A percentile compares a stretch with the other conserved stretches of the same genome.
These are phyloP conservation scores for Fusarium nurragi DNA, from an alignment of 2,329 filamentous ascomycete genomes.

Conservation along the genomic window DNA sequence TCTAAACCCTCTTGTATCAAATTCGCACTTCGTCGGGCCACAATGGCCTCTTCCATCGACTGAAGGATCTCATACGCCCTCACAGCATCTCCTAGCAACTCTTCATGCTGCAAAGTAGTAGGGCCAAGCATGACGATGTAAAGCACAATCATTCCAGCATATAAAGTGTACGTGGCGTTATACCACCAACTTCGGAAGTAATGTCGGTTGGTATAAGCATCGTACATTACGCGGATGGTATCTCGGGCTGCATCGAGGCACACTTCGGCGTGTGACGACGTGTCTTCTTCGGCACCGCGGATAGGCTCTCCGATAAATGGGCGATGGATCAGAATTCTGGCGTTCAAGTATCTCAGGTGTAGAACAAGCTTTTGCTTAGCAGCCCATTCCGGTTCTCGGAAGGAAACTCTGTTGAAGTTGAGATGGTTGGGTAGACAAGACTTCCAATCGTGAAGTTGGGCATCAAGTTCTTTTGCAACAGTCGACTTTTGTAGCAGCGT, in stretches of 20 bases:
- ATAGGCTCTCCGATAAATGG: not conserved
- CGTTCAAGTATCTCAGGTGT: not conserved
- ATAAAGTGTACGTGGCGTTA: slow-evolving; percentile 5
- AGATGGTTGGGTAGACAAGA: not conserved
- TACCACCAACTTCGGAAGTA: slow-evolving; percentile 17
- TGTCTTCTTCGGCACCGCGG: not conserved
- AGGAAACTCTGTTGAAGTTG: not conserved
- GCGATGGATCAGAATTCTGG: not conserved
- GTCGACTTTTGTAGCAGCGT: not conserved
- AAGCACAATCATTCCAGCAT: slow-evolving; percentile 13
- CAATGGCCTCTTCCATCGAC: slow-evolving; percentile 1
- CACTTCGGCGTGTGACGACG: not conserved
- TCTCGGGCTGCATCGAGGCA: not conserved
- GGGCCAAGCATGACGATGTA: slow-evolving; percentile 12
- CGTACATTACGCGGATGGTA: slow-evolving; percentile 1
- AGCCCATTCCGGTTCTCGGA: slow-evolving; percentile 3
- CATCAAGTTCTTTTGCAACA: not conserved
- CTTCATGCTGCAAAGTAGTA: not conserved
- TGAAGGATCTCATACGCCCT: not conserved
- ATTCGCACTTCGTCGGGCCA: slow-evolving; percentile 1
- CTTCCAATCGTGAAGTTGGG: slow-evolving; percentile 1
- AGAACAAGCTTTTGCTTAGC: slow-evolving; percentile 1
- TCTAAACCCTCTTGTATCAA: slow-evolving; percentile 1
- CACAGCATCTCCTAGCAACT: not conserved
- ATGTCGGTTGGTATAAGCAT: not conserved